Evolutionary conservation across 768 basidiomycete species (phyloP).

Genomic region (Rickenella mellea): DNA sequence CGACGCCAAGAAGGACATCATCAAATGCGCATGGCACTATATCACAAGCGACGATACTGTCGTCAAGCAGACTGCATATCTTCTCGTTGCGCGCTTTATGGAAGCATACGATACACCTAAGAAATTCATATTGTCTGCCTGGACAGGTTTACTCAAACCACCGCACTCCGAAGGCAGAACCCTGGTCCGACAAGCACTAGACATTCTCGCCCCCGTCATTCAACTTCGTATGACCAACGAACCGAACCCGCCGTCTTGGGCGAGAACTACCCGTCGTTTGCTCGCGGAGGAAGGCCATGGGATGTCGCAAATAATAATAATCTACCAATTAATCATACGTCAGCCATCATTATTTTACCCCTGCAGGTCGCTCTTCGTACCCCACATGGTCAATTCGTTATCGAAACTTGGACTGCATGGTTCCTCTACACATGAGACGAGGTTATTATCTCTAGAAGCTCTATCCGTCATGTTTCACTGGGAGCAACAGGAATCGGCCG

Average conservation of each 20-base stretch:
- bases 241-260: constrained; percentile 64
- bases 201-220: constrained; percentile 77
- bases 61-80: constrained; percentile 87
- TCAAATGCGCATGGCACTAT: constrained; percentile 87
- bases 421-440: constrained; percentile 65
- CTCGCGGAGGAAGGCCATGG: constrained; percentile 81
- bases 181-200: constrained; percentile 76
- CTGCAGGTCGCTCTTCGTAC: constrained; percentile 85
- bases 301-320: constrained; percentile 58
- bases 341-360: constrained; percentile 89
- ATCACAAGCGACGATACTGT: constrained; percentile 80
- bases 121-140: constrained; percentile 86
- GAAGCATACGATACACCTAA: constrained; percentile 79
- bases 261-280: constrained; percentile 72
- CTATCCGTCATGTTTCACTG: constrained; percentile 88
- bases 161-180: constrained; percentile 70
- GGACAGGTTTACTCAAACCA: constrained; percentile 80
- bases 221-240: constrained; percentile 52
- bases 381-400: constrained; percentile 87
- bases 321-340: constrained; percentile 89
- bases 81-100: constrained; percentile 88
- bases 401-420: constrained; percentile 77
- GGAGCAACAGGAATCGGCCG: constrained; percentile 60
- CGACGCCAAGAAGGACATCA: constrained; percentile 82
- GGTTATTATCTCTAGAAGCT: constrained; percentile 82